phyloP scores from a whole-genome alignment of 2,329 filamentous ascomycete species.

The Penicillium sp. region DNA sequence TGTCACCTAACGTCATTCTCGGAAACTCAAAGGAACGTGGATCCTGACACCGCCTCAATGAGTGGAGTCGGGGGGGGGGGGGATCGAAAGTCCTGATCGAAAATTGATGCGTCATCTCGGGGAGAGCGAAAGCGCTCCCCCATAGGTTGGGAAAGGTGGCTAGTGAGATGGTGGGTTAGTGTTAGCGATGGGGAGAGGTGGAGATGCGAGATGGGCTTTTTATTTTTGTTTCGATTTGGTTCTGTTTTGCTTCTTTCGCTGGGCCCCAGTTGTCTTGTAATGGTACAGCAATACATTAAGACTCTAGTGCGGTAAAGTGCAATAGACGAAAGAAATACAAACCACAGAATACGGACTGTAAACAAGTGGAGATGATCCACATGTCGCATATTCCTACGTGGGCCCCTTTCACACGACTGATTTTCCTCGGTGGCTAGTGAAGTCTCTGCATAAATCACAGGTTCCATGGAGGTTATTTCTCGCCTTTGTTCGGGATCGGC shows the following conservation, averaged over 20 bases:
- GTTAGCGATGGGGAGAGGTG: neutral
- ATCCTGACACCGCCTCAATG: slow-evolving; percentile 9
- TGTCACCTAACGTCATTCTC: slow-evolving; percentile 5
- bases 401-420: neutral
- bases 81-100: neutral
- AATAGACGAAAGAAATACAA: neutral
- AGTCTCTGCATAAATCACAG: neutral
- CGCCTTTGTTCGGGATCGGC: slow-evolving; percentile 4
- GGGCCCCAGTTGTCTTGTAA: neutral
- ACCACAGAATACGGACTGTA: no score
- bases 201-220: neutral
- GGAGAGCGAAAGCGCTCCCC: neutral
- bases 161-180: neutral
- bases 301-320: neutral
- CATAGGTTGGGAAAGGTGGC: slow-evolving; percentile 4
- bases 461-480: neutral
- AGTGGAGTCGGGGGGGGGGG: neutral
- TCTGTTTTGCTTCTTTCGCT: neutral
- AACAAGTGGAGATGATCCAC: slow-evolving; percentile 3
- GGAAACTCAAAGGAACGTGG: neutral
- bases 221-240: neutral
- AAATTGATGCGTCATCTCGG: slow-evolving; percentile 1
- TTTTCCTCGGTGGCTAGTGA: neutral
- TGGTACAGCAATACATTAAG: no score
- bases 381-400: neutral